A percentile compares a stretch with the other conserved stretches of the same genome.
phyloP scores from a whole-genome alignment of 2,329 filamentous ascomycete species.

The Setomelanomma holmii region DNA sequence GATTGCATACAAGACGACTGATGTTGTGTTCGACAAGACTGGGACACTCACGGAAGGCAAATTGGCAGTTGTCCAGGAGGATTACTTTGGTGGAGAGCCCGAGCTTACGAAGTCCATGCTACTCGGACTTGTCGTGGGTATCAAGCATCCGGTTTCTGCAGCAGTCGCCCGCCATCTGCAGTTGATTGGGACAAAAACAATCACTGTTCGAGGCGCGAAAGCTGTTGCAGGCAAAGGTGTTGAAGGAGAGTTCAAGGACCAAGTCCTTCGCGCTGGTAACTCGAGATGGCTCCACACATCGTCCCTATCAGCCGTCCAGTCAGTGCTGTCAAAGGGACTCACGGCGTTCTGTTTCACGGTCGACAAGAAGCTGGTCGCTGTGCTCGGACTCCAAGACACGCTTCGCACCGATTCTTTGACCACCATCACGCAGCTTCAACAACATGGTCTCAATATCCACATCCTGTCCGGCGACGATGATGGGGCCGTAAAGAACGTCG shows the following conservation, averaged over 20 bases:
- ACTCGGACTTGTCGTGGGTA: constrained; percentile 52
- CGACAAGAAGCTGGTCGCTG: constrained; percentile 49
- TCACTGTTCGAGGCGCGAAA: constrained; percentile 29
- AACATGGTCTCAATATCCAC: constrained; percentile 57
- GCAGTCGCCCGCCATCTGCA: constrained; percentile 56
- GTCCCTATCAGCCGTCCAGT: constrained; percentile 54
- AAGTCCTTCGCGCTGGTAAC: constrained; percentile 54
- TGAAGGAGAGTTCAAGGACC: constrained; percentile 44
- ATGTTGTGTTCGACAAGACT: constrained; percentile 83
- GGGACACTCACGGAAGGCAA: constrained; percentile 73
- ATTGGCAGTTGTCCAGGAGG: constrained; percentile 46
- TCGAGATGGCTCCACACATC: constrained; percentile 55
- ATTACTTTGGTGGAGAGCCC: constrained; percentile 20
- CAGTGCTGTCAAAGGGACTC: constrained; percentile 22
- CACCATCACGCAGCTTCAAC: constrained; percentile 59
- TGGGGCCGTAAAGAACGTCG: constrained; percentile 56
- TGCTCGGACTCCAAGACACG: constrained; percentile 59
- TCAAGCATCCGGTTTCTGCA: constrained; percentile 61
- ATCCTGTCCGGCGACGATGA: constrained; percentile 66
- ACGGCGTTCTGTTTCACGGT: constrained; percentile 63
- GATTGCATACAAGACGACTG: constrained; percentile 63
- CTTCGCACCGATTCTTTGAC: constrained; percentile 59
- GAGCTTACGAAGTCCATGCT: constrained; percentile 22
- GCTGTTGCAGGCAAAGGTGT: constrained; percentile 55
- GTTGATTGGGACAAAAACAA: constrained; percentile 2